These are phyloP conservation scores for Epichloe amarillans DNA, from an alignment of 2,329 filamentous ascomycete genomes.

Conservation along the genomic window DNA sequence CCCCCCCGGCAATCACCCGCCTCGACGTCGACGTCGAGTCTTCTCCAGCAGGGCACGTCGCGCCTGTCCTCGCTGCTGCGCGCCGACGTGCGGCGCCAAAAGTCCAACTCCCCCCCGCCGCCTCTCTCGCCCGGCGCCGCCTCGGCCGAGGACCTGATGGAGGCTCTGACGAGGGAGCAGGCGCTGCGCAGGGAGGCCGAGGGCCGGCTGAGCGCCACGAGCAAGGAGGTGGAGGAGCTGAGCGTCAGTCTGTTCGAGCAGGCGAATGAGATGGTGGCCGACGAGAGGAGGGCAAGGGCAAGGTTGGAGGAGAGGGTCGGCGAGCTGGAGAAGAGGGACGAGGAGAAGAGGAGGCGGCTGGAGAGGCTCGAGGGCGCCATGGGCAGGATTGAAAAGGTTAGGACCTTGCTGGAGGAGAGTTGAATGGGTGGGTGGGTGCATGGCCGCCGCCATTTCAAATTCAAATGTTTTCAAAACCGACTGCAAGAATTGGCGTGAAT, in stretches of 20 bases:
- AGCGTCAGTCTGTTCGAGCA: conserved; percentile 65
- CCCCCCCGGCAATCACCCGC: conserved; percentile 9
- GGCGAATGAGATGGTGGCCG: conserved; percentile 78
- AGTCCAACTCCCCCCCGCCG: neutral
- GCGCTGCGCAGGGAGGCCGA: conserved; percentile 55
- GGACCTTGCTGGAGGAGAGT: conserved; percentile 38
- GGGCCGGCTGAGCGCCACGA: conserved; percentile 50
- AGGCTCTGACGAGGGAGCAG: conserved; percentile 53
- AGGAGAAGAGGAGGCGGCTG: conserved; percentile 53
- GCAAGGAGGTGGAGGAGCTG: conserved; percentile 65
- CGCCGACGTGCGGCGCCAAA: conserved; percentile 7
- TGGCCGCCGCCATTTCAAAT: no score
- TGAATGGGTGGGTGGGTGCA: neutral
- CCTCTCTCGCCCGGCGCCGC: conserved; percentile 5
- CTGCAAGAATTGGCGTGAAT: no score
- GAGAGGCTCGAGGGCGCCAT: conserved; percentile 61
- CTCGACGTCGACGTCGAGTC: conserved; percentile 22
- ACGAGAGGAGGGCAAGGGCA: conserved; percentile 57
- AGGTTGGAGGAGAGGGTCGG: conserved; percentile 57
- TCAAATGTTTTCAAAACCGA: no score
- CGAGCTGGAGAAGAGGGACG: conserved; percentile 55
- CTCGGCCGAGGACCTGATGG: conserved; percentile 38
- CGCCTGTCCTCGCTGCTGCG: conserved; percentile 20
- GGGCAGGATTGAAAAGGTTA: conserved; percentile 56
- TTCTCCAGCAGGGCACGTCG: conserved; percentile 31